A percentile compares a stretch with the other conserved stretches of the same genome.
Conservation (phyloP, 495 filamentous ascomycete genomes). For the Hypomontagnella monticulosa region DNA sequence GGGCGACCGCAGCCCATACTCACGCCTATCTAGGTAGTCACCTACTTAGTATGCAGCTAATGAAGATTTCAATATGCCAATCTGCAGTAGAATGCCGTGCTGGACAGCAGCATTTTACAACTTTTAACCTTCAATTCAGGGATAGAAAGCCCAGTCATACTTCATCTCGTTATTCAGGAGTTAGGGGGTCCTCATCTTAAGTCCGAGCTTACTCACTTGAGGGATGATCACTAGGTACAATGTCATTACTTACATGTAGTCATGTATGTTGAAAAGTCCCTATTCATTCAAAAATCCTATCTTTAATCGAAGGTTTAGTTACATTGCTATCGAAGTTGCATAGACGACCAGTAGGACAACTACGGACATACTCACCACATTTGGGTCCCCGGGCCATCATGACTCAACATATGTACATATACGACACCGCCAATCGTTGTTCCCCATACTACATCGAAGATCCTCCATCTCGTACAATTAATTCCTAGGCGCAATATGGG, state of each 20-base stretch:
- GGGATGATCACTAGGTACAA: background rate
- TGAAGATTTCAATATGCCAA: background rate
- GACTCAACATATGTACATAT: conserved; percentile 2
- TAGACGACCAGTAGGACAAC: too few relatives aligned
- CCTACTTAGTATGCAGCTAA: background rate
- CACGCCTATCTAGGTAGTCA: too few relatives aligned
- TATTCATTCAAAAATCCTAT: background rate
- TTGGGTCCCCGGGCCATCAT: background rate
- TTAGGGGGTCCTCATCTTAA: conserved; percentile 7
- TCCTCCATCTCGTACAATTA: background rate
- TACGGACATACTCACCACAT: background rate
- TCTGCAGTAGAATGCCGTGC: background rate
- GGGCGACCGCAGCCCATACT: background rate
- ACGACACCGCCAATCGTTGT: conserved; percentile 5
- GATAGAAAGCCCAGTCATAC: background rate
- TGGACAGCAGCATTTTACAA: background rate
- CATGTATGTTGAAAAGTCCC: background rate
- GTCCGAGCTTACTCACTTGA: conserved; percentile 4
- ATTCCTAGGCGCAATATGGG: background rate
- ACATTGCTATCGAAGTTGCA: too few relatives aligned
- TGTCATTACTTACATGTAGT: too few relatives aligned
- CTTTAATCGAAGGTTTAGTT: too few relatives aligned
- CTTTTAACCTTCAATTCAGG: too few relatives aligned
- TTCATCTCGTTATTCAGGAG: background rate
- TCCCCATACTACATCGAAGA: conserved; percentile 8